phyloP scores from a whole-genome alignment of 176 grass and related monocot species.

The Poa annua region DNA sequence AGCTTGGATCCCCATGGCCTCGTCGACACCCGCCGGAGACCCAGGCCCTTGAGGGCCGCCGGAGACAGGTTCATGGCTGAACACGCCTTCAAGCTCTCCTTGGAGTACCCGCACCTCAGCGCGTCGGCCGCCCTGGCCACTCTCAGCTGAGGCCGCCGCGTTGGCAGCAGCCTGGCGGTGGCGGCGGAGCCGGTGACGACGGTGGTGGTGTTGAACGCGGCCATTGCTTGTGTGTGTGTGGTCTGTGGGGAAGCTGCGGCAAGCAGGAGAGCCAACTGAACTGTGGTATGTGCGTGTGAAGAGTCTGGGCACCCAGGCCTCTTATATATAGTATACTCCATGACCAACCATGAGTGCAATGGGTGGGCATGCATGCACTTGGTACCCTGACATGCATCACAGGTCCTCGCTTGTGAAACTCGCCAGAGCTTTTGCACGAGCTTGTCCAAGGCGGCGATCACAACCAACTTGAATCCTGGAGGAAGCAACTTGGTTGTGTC shows the following conservation, averaged over 20 bases:
- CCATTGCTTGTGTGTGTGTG: neutral
- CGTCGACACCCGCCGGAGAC: neutral
- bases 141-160: too few species aligned
- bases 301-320: neutral
- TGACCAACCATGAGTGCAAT: neutral
- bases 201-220: neutral
- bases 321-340: neutral
- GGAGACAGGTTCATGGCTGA: too few species aligned
- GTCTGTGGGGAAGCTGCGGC: neutral
- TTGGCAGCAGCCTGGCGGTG: too few species aligned
- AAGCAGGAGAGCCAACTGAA: neutral
- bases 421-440: too few species aligned
- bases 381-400: neutral
- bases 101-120: too few species aligned
- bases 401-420: too few species aligned
- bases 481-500: too few species aligned
- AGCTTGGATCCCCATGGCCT: neutral
- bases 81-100: too few species aligned
- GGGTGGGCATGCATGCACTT: conserved; percentile 2
- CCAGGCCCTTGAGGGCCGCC: too few species aligned
- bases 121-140: too few species aligned
- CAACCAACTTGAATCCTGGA: too few species aligned
- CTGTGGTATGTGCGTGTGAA: neutral
- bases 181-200: neutral
- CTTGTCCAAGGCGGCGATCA: too few species aligned